These are phyloP conservation scores for Tolypocladium ophioglossoides DNA, from an alignment of 2,329 filamentous ascomycete species.

Conservation along the genomic window DNA sequence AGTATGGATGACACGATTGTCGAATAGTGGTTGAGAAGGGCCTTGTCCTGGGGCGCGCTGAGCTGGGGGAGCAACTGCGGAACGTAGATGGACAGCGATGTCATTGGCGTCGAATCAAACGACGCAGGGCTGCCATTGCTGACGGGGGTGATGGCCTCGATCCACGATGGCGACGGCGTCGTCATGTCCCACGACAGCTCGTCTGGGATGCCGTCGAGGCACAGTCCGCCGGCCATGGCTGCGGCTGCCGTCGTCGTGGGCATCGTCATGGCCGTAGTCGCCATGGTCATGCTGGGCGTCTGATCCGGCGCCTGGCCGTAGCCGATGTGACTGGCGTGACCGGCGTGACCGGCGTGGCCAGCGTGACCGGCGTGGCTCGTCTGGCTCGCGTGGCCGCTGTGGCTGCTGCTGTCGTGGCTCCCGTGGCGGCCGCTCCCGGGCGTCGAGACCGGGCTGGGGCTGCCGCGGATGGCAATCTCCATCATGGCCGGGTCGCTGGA, in stretches of 20 bases:
- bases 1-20: constrained; percentile 22
- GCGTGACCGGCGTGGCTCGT: no score
- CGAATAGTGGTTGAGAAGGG: constrained; percentile 22
- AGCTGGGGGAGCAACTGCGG: constrained; percentile 19
- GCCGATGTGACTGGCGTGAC: not conserved
- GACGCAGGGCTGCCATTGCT: constrained; percentile 14
- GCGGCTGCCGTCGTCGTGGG: constrained; percentile 1
- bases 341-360: no score
- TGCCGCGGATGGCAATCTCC: constrained; percentile 11
- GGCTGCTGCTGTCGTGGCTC: constrained; percentile 8
- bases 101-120: constrained; percentile 6
- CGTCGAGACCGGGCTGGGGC: constrained; percentile 11
- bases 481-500: constrained; percentile 1
- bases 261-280: constrained; percentile 2
- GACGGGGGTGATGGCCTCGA: constrained; percentile 12
- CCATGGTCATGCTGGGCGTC: not conserved
- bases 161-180: constrained; percentile 11
- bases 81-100: constrained; percentile 16
- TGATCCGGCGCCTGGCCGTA: constrained; percentile 4
- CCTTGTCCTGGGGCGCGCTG: constrained; percentile 16
- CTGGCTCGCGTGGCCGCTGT: no score
- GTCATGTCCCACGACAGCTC: constrained; percentile 11
- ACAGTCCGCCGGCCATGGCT: constrained; percentile 4
- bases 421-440: constrained; percentile 5
- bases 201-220: constrained; percentile 10